Percentiles rank a stretch among this genome's conserved stretches.
These are phyloP conservation scores for Kitagawia praeruptora DNA, from an alignment of 129 eudicot species.

Conservation along the genomic window DNA sequence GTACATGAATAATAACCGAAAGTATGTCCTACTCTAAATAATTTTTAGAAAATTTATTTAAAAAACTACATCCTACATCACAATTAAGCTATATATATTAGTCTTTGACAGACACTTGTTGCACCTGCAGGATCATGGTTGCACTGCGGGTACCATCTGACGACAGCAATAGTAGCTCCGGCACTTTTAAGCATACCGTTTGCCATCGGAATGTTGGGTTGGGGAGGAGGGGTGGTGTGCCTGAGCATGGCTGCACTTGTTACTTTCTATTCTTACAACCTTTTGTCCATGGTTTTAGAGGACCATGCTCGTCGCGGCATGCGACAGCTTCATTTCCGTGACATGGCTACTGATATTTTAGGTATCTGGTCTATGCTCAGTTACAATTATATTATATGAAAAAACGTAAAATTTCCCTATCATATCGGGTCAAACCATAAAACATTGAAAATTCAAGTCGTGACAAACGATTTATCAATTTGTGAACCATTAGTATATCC, in stretches of 20 bases:
- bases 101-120: background rate
- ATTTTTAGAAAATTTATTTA: background rate
- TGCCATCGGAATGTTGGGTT: conserved; percentile 57
- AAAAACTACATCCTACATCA: background rate
- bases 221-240: conserved; percentile 52
- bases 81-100: background rate
- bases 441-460: no score
- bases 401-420: no score
- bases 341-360: conserved; percentile 75
- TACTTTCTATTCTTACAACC: conserved; percentile 72
- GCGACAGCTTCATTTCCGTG: conserved; percentile 73
- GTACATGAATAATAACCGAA: background rate
- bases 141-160: conserved; percentile 85
- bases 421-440: no score
- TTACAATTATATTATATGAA: no score
- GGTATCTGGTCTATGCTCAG: conserved; percentile 19
- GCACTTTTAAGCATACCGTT: conserved; percentile 68
- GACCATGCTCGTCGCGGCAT: conserved; percentile 51
- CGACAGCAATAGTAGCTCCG: conserved; percentile 86
- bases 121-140: conserved; percentile 60
- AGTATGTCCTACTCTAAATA: background rate
- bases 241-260: conserved; percentile 37
- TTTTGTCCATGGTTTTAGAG: conserved; percentile 67
- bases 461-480: no score
- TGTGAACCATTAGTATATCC: no score